Evolutionary conservation across 2,329 filamentous ascomycete genomes (phyloP), one percentile per base, ranked within the genome.

Genomic region (Penicillium rolfsii): DNA sequence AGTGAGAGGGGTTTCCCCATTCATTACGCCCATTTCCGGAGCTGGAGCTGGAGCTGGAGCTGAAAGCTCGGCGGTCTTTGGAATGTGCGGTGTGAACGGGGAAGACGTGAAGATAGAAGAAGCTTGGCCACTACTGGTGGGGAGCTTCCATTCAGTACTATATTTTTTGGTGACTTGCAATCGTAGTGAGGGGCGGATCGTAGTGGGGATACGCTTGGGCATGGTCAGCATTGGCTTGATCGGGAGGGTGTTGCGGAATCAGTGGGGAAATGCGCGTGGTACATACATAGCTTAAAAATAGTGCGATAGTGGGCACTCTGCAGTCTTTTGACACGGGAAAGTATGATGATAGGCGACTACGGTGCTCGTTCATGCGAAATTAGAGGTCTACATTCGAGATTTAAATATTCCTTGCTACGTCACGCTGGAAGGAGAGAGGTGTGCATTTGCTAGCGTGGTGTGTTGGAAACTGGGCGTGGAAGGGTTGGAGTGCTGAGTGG

Each of bases 401-500:
- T 28, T 28, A 24, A 30, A 48, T 30, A 48, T 48, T 30, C 6
- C 24, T 30, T 48, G 28, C 46, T 14, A 50, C n/a, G n/a, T 50
- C 46, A 35, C 26, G n/a, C 14, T 50, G 46, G 16, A 12, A 48
- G 26, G 24, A 28, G 8, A 16, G 24, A 26, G 12, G 16, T 14
- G 19, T 48, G 45, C 4, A 28, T 46, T 8, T 22, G 14, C 5
- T 49, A 16, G 28, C 26, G 19, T n/a, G 46, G 7, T 7, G 28
- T 22, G 46, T 49, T 49, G 46, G 16, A 12, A 49, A 49, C 19
- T 49, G 46, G 46, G 26, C 46, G 2, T 49, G 26, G 46, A 49
- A 8, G 46, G 46, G 46, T 46, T 48, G 45, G 45, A 48, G 46
- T 50, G 46, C 28, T 28, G 46, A n/a, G 46, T 50, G 28, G 28